phyloP scores from a whole-genome alignment of 805 yeast genomes.

The Barnettozyma sucrosica region DNA sequence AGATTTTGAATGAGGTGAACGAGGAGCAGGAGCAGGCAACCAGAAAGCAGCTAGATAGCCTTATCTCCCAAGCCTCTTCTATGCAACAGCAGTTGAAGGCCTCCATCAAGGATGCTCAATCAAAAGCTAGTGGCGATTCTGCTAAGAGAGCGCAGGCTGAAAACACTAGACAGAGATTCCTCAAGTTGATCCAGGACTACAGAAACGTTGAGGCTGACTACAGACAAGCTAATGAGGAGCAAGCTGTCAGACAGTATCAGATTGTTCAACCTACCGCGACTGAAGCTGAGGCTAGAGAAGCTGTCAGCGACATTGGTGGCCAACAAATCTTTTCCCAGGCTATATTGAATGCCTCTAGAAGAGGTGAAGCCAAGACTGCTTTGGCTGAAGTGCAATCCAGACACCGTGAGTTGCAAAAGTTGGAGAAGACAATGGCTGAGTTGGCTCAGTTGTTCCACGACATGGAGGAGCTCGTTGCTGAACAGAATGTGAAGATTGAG shows the following conservation, averaged over 20 bases:
- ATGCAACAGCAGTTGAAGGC: slow-evolving; percentile 70
- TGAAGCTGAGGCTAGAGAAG: slow-evolving; percentile 76
- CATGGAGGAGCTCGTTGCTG: slow-evolving; percentile 93
- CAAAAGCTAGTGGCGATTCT: slow-evolving; percentile 60
- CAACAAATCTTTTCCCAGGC: slow-evolving; percentile 96
- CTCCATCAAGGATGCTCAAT: slow-evolving; percentile 72
- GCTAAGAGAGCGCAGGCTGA: slow-evolving; percentile 90
- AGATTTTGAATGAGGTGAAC: slow-evolving; percentile 66
- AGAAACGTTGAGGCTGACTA: slow-evolving; percentile 82
- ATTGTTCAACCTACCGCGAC: slow-evolving; percentile 85
- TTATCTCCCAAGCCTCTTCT: slow-evolving; percentile 72
- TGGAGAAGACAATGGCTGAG: slow-evolving; percentile 94
- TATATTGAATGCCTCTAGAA: slow-evolving; percentile 73
- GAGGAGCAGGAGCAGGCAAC: slow-evolving; percentile 62
- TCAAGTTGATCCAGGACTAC: slow-evolving; percentile 81
- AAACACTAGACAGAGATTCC: slow-evolving; percentile 76
- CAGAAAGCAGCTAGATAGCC: slow-evolving; percentile 70
- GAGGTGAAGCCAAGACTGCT: slow-evolving; percentile 94
- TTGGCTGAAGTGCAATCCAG: slow-evolving; percentile 93
- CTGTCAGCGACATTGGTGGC: slow-evolving; percentile 76
- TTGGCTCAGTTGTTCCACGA: slow-evolving; percentile 91
- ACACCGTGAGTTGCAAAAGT: slow-evolving; percentile 89
- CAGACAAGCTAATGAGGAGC: slow-evolving; percentile 75
- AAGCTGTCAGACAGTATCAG: slow-evolving; percentile 88
- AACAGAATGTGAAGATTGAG: slow-evolving; percentile 85